Evolutionary conservation across 345 rosid genomes (phyloP).

Genomic region (Hirschfeldia incana): DNA sequence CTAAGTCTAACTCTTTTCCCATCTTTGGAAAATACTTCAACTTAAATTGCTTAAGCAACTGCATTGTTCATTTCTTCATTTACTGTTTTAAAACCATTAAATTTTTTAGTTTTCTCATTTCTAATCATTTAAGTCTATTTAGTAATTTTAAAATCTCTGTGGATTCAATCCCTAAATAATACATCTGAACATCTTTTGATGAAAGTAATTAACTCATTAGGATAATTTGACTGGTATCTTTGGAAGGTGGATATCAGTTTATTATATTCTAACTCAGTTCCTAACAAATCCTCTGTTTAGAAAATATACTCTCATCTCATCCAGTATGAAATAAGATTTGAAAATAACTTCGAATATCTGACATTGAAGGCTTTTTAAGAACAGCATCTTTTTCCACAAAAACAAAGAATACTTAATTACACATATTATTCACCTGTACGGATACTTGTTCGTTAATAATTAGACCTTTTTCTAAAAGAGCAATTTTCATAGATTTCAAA

Average conservation of each 20-base stretch:
- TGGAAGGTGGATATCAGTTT: background rate
- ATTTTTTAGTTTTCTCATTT: no score
- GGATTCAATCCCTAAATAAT: no score
- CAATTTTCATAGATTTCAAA: slow-evolving; percentile 44
- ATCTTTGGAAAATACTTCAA: no score
- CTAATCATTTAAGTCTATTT: no score
- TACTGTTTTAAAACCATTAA: no score
- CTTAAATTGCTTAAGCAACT: no score
- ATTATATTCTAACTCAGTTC: background rate
- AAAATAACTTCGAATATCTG: background rate
- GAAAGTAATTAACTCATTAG: no score
- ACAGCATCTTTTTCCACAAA: background rate
- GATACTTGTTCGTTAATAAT: background rate
- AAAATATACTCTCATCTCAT: background rate
- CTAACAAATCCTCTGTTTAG: background rate
- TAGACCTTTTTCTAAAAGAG: background rate
- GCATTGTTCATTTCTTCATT: no score
- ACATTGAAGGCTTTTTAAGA: background rate
- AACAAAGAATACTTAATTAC: background rate
- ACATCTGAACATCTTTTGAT: no score
- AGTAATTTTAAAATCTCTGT: no score
- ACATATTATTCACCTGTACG: background rate
- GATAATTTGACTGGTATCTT: no score
- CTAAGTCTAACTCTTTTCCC: no score
- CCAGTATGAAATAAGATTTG: background rate